Base-by-base conservation (phyloP, 2,329 filamentous ascomycete genomes). In the Rasamsonia emersonii region DNA sequence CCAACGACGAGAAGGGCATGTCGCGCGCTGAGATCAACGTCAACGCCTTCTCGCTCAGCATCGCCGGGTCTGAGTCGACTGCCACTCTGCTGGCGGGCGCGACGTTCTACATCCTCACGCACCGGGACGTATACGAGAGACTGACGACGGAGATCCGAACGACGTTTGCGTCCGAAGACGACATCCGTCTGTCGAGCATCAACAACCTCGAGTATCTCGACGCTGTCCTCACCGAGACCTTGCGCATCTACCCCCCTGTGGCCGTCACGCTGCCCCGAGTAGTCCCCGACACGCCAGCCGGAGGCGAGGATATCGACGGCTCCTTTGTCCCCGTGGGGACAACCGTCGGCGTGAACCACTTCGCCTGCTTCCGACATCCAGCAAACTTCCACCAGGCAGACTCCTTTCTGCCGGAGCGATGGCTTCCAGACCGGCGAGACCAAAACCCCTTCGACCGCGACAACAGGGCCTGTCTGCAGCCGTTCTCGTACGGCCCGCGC, bases 141-240 rank as follows among this genome's bases (percentile, higher is more conserved):
- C 25, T 64, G 2, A 42, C 39, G 1, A 3, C 49, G 1, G 64
- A 68, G 38, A 44, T 68, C 1, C 54, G 60, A 0, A 32, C 39
- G 0, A 30, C 46, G 0, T 68, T 64, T 39, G 26, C 23, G 0
- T 32, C 29, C 0, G 43, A 54, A 4, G 42, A 50, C 0, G 57
- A 65, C 3, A 64, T 68, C 21, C 50, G 40, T 5, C 38, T 56
- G n/a, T 33, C 36, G 3, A 44, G 43, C 1, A 37, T 49, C 1
- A 28, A 32, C 30, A 30, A 40, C 4, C 38, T 61, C 1, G 56
- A 61, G 0, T 70, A 68, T 36, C 50, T 73, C 5, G 61, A 70
- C 39, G 68, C 70, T 0, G 59, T 63, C 3, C 60, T 72, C 21
- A 59, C 59, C 25, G 69, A 72, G 40, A 61, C 58, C 0, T 45